These are phyloP conservation scores for Ophiostoma sp. DNA, from an alignment of 2,329 filamentous ascomycete species.

Conservation along the genomic window DNA sequence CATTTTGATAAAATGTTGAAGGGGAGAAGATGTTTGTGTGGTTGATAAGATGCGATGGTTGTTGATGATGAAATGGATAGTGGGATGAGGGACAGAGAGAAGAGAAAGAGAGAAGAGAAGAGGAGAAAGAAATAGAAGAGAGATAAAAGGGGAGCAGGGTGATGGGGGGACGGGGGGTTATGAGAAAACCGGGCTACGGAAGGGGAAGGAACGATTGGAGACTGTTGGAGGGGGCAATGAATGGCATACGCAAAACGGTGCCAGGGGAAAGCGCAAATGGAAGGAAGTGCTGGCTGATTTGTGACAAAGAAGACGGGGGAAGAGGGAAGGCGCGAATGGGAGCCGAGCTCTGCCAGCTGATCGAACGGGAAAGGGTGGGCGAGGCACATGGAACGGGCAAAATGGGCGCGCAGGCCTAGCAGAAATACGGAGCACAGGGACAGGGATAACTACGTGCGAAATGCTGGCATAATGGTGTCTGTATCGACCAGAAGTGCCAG, in stretches of 20 bases:
- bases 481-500: not conserved
- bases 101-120: conserved; percentile 7
- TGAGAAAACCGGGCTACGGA: conserved; percentile 14
- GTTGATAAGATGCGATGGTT: conserved; percentile 30
- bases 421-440: not conserved
- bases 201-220: not conserved
- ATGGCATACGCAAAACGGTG: not conserved
- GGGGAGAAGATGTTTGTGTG: conserved; percentile 28
- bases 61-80: conserved; percentile 30
- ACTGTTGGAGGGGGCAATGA: conserved; percentile 1
- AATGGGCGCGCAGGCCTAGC: not conserved
- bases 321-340: conserved; percentile 2
- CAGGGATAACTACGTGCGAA: not conserved
- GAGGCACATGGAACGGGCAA: conserved; percentile 1
- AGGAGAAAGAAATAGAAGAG: conserved; percentile 19
- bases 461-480: not conserved
- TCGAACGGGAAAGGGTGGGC: conserved; percentile 3
- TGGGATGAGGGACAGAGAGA: conserved; percentile 25
- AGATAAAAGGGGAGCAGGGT: conserved; percentile 8
- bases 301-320: not conserved
- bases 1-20: conserved; percentile 50
- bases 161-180: conserved; percentile 14
- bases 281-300: conserved; percentile 11
- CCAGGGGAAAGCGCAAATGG: not conserved
- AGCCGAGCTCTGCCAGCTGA: conserved; percentile 1